Evolutionary conservation across 2,329 filamentous ascomycete species (phyloP).

Genomic region (Capronia americana): DNA sequence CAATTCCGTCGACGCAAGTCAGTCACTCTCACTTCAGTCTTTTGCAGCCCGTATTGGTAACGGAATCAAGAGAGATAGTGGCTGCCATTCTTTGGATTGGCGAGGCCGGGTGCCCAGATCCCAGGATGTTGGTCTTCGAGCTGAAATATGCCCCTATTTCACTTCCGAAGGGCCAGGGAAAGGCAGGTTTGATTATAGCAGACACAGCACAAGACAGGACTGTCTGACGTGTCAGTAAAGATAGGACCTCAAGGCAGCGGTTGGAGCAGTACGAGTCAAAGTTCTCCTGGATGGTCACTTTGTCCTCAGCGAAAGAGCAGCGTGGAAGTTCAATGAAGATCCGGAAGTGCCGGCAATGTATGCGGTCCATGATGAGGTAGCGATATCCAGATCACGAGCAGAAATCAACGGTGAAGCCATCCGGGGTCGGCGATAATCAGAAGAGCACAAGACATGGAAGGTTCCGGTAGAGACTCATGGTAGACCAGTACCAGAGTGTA

Average conservation of each 20-base stretch:
- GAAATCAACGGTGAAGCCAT: background rate
- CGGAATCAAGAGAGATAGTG: background rate
- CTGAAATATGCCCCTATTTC: background rate
- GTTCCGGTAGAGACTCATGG: background rate
- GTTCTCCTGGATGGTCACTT: background rate
- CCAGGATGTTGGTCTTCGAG: background rate
- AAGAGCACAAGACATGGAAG: conserved; percentile 11
- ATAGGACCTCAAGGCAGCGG: background rate
- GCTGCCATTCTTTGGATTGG: background rate
- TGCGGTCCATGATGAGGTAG: background rate
- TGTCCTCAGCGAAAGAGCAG: background rate
- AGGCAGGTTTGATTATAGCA: background rate
- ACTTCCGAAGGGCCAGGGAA: background rate
- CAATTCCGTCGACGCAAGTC: background rate
- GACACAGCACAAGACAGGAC: background rate
- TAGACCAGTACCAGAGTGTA: conserved; percentile 12
- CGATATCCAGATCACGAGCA: conserved; percentile 2
- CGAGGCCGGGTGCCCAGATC: background rate
- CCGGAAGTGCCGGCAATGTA: background rate
- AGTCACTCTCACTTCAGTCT: background rate
- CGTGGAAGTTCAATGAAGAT: background rate
- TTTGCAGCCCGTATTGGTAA: background rate
- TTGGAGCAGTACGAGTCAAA: background rate
- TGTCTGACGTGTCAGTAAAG: background rate
- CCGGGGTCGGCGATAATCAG: conserved; percentile 1